These are phyloP conservation scores for Urochloa ruziziensis DNA, from an alignment of 176 grass and related monocot genomes.

Conservation along the genomic window DNA sequence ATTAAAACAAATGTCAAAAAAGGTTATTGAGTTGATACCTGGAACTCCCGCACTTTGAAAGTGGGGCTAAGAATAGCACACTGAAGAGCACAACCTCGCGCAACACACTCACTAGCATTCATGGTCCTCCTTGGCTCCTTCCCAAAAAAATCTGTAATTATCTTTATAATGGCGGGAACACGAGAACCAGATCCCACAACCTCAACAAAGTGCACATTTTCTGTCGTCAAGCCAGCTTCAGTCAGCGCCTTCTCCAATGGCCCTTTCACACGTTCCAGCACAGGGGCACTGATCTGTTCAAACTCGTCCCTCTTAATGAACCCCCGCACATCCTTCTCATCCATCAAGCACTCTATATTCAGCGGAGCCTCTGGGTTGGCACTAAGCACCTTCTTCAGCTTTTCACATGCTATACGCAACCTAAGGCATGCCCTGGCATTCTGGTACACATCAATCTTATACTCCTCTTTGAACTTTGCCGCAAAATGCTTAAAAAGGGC, in stretches of 20 bases:
- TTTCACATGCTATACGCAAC: constrained; percentile 57
- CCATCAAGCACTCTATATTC: constrained; percentile 69
- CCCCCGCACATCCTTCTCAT: constrained; percentile 61
- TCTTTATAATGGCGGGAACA: constrained; percentile 71
- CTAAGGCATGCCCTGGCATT: constrained; percentile 53
- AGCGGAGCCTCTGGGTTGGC: constrained; percentile 63
- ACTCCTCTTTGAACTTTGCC: constrained; percentile 56
- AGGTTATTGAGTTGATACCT: constrained; percentile 39
- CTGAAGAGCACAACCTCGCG: constrained; percentile 73
- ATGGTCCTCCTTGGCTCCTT: constrained; percentile 77
- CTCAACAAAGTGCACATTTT: constrained; percentile 58
- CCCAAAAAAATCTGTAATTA: constrained; percentile 76
- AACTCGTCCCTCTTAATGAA: constrained; percentile 83
- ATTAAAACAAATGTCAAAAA: neutral
- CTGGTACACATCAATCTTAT: constrained; percentile 76
- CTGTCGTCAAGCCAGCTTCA: constrained; percentile 34
- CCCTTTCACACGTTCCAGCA: constrained; percentile 61
- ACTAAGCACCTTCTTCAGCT: constrained; percentile 75
- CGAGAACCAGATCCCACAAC: constrained; percentile 72
- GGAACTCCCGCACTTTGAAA: constrained; percentile 92
- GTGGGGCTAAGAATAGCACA: constrained; percentile 96
- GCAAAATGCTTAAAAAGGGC: constrained; percentile 67
- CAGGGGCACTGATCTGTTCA: constrained; percentile 49
- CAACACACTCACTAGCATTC: constrained; percentile 98
- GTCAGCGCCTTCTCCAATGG: constrained; percentile 59